These are phyloP conservation scores for Cercospora janseana DNA, from an alignment of 2,329 filamentous ascomycete species.

Conservation along the genomic window DNA sequence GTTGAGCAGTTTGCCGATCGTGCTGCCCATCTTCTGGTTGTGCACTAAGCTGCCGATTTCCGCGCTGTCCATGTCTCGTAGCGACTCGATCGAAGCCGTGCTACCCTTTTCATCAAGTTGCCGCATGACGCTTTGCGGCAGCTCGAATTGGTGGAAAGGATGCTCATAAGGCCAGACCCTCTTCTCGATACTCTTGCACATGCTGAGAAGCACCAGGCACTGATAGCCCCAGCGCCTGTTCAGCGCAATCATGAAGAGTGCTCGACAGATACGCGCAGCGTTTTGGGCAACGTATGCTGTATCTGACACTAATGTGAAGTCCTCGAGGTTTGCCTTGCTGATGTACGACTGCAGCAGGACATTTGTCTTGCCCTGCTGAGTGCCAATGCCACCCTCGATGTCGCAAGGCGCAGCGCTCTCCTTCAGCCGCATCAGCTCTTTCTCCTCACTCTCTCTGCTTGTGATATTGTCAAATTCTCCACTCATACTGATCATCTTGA, in stretches of 20 bases:
- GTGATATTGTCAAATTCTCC: conserved; percentile 98
- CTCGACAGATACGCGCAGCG: conserved; percentile 86
- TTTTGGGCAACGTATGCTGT: conserved; percentile 95
- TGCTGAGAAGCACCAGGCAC: conserved; percentile 82
- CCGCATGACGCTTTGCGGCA: conserved; percentile 77
- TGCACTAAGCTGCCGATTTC: conserved; percentile 91
- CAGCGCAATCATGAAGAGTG: conserved; percentile 94
- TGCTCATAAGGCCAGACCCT: conserved; percentile 94
- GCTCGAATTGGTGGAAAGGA: conserved; percentile 90
- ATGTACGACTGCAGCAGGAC: conserved; percentile 94
- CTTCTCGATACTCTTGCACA: conserved; percentile 97
- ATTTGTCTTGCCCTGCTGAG: conserved; percentile 87
- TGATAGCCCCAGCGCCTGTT: conserved; percentile 95
- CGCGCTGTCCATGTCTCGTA: conserved; percentile 88
- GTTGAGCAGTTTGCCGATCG: conserved; percentile 75
- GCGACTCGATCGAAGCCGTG: conserved; percentile 70
- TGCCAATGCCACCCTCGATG: conserved; percentile 65
- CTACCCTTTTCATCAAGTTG: conserved; percentile 80
- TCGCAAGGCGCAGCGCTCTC: conserved; percentile 72
- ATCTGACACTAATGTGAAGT: conserved; percentile 91
- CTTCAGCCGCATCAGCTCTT: conserved; percentile 75
- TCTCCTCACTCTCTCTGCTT: conserved; percentile 82
- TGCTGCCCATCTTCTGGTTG: conserved; percentile 81
- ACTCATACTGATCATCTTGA: conserved; percentile 96
- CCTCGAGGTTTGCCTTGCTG: conserved; percentile 79